Evolutionary conservation across 106 monocot species (phyloP), one percentile per base, ranked within the genome.

Genomic region (Acanthochlamys bracteata): DNA sequence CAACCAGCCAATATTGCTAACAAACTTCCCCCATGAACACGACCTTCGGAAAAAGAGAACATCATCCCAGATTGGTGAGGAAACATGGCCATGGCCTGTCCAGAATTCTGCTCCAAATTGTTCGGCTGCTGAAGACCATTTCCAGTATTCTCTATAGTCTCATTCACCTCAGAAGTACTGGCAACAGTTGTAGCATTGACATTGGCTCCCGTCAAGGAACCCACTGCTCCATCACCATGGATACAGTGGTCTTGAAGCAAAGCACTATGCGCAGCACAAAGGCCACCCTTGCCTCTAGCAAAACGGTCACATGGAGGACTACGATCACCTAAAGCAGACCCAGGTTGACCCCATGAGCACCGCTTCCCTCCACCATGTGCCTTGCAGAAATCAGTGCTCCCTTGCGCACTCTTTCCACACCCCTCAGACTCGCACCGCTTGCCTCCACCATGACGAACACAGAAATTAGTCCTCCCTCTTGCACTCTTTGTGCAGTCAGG

Each of bases 21-120:
- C 11, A 94, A 59, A 63, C 55, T 86, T 20, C 84, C 94, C n/a
- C 94, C 94, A 74, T 86, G 94, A 67, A 94, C 94, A 61, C 94
- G 73, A 11, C 89, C 79, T 74, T 90, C 95, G 7, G 80, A 68
- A 63, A 66, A 55, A 25, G 69, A 17, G 58, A 39, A n/a, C 4
- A 66, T 0, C 27, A 63, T 1, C 27, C 4, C 25, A 42, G 65
- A 24, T 3, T 59, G 70, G 4, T 39, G 59, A 52, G 63, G 55
- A 3, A n/a, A 43, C 41, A 20, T 19, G 15, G 53, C 57, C 41
- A 20, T 19, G 15, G 60, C 57, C 25, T 72, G 76, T 62, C 61
- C 59, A 33, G 26, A n/a, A 41, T 69, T 68, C 41, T 61, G 25
- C 7, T 79, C 66, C 33, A 52, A 20, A 53, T 64, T 16, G 20